Evolutionary conservation across 305 asterid species (phyloP), one percentile per base, ranked within the genome.

Genomic region (Ilex paraguariensis): DNA sequence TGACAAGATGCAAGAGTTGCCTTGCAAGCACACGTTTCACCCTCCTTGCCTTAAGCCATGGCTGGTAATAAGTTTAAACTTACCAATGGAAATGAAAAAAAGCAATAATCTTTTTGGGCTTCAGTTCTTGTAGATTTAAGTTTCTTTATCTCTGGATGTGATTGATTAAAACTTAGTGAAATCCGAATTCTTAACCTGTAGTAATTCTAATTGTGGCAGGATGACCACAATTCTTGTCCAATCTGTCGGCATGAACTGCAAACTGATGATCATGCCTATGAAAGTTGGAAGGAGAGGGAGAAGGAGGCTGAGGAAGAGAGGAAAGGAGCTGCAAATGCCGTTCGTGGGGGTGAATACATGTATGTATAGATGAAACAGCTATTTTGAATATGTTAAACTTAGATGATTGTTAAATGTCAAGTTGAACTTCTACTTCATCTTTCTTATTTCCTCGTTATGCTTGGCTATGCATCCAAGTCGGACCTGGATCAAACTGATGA

Each of bases 41-140:
- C 97, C 98, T 75, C 96, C 96, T 54, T 92, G 98, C 81, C 81
- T 90, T 62, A 90, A 92, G 69, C 95, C 97, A 68, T 92, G 98
- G 98, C 95, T 92, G 94, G 98, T 92, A 85, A 72, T 51, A n/a
- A 61, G 53, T 28, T 62, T 53, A 14, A 6, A 16, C n/a, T 52
- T 21, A 21, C 28, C 13, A 52, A 6, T 5, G 56, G 2, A 52
- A 9, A 2, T 52, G 7, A 13, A 13, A 16, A 14, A 6, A 10
- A 52, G 13, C 56, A 52, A 14, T 13, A 6, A 6, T 4, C 1
- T 13, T 52, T 7, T 52, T 52, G 1, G 28, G 8, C 8, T 52
- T 52, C 13, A 9, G 28, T 7, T 16, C n/a, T 52, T 13, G 13
- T 7, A 10, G 12, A 42, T 42, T 9, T 6, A 14, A 52, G 16